A percentile compares a stretch with the other conserved stretches of the same genome.
These are phyloP conservation scores for Turnera subulata DNA, from an alignment of 345 rosid genomes.

Conservation along the genomic window DNA sequence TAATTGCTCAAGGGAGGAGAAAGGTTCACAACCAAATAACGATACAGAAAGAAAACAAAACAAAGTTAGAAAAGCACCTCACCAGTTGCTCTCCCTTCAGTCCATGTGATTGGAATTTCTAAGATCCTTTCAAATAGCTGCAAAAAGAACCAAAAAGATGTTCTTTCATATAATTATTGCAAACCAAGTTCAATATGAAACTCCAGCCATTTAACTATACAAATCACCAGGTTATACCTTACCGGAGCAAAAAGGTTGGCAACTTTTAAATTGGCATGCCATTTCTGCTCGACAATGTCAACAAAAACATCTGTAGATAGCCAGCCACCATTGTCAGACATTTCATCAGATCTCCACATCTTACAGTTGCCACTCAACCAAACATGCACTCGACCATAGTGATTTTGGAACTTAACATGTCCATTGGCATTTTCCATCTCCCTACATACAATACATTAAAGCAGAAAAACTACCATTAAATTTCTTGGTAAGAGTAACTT, in stretches of 20 bases:
- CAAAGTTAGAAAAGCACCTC: constrained; percentile 89
- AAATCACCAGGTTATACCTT: constrained; percentile 32
- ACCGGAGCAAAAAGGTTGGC: constrained; percentile 90
- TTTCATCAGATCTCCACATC: constrained; percentile 76
- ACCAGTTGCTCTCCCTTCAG: constrained; percentile 96
- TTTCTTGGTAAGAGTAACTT: not conserved
- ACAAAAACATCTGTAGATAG: constrained; percentile 89
- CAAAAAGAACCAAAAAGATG: constrained; percentile 14
- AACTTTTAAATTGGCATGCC: constrained; percentile 90
- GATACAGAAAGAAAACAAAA: constrained; percentile 1
- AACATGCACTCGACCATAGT: constrained; percentile 70
- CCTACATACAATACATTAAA: constrained; percentile 36
- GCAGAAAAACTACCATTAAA: no score
- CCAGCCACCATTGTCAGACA: constrained; percentile 89
- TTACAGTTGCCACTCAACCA: constrained; percentile 83
- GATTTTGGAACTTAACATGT: constrained; percentile 85
- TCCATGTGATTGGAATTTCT: constrained; percentile 87
- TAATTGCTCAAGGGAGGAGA: no score
- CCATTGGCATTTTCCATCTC: constrained; percentile 83
- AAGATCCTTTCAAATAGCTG: constrained; percentile 92
- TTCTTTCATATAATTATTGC: constrained; percentile 8
- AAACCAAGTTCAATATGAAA: constrained; percentile 1
- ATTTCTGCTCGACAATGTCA: constrained; percentile 71
- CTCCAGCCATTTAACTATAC: not conserved
- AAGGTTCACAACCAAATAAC: no score